These are phyloP conservation scores for Ascocoryne sarcoides DNA, from an alignment of 2,329 filamentous ascomycete species.

Conservation along the genomic window DNA sequence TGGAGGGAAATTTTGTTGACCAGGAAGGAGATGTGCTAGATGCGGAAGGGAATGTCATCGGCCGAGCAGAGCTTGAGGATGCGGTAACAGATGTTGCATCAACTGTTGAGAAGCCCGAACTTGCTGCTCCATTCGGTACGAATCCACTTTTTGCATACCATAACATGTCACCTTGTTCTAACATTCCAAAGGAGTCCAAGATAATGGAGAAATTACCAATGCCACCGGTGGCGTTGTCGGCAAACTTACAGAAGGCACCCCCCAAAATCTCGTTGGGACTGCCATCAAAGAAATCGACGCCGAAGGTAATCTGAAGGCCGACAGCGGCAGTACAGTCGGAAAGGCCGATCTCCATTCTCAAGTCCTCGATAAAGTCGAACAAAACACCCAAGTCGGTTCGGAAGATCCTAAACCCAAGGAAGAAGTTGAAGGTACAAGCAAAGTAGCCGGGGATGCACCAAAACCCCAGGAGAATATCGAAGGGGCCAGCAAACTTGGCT, in stretches of 20 bases:
- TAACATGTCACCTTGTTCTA: too few relatives aligned
- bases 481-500: too few relatives aligned
- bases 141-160: too few relatives aligned
- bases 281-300: constrained; percentile 56
- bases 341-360: constrained; percentile 30
- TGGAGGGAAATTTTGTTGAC: constrained; percentile 41
- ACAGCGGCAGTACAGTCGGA: constrained; percentile 49
- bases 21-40: constrained; percentile 48
- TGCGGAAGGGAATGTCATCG: constrained; percentile 42
- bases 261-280: constrained; percentile 44
- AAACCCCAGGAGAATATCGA: constrained; percentile 4
- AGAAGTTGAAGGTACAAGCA: constrained; percentile 27
- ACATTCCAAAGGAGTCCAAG: too few relatives aligned
- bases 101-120: constrained; percentile 34
- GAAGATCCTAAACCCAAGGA: constrained; percentile 10
- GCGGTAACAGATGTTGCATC: constrained; percentile 12
- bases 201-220: constrained; percentile 46
- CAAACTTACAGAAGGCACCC: constrained; percentile 34
- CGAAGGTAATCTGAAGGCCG: constrained; percentile 47
- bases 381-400: constrained; percentile 16
- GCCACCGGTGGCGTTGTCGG: constrained; percentile 44
- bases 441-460: background rate
- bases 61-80: constrained; percentile 17
- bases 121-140: constrained; percentile 39
- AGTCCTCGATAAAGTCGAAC: constrained; percentile 17